Conservation (phyloP, 306 rosid species). For the Morella rubra region DNA sequence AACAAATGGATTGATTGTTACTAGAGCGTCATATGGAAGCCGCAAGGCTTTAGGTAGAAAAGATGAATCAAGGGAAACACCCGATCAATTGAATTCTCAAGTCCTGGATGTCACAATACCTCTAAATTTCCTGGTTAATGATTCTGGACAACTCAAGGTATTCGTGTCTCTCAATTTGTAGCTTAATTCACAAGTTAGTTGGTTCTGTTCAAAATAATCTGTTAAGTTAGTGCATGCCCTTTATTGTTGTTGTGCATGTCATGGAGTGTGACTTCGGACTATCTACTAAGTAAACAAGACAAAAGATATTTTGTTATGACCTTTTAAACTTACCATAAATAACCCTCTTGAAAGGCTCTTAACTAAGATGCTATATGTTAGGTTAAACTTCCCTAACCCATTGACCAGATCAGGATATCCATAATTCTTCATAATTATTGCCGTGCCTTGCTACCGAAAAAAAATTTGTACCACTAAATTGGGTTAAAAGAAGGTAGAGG, state of each 20-base stretch:
- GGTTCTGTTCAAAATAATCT: not conserved
- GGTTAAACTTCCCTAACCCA: not conserved
- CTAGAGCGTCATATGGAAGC: slow-evolving; percentile 74
- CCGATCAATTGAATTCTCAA: slow-evolving; percentile 49
- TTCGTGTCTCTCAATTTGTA: not conserved
- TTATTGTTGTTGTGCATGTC: not conserved
- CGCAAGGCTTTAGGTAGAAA: slow-evolving; percentile 45
- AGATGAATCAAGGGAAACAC: slow-evolving; percentile 45
- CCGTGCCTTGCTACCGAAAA: not conserved
- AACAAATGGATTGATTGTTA: slow-evolving; percentile 68
- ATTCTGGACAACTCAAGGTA: slow-evolving; percentile 89
- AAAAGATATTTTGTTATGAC: not conserved
- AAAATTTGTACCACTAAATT: not conserved
- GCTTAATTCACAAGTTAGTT: too few species aligned
- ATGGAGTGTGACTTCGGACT: not conserved
- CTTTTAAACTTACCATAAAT: not conserved
- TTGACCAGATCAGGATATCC: not conserved
- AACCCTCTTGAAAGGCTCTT: not conserved
- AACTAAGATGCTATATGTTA: not conserved
- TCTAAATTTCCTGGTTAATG: slow-evolving; percentile 81
- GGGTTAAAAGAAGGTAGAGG: not conserved
- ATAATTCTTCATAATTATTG: not conserved
- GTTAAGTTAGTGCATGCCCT: not conserved
- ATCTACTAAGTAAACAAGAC: not conserved
- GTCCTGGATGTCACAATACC: slow-evolving; percentile 82